A percentile compares a stretch with the other conserved stretches of the same genome.
Evolutionary conservation across 2,329 filamentous ascomycete species (phyloP).

Genomic region (Chalaropsis thielavioides): DNA sequence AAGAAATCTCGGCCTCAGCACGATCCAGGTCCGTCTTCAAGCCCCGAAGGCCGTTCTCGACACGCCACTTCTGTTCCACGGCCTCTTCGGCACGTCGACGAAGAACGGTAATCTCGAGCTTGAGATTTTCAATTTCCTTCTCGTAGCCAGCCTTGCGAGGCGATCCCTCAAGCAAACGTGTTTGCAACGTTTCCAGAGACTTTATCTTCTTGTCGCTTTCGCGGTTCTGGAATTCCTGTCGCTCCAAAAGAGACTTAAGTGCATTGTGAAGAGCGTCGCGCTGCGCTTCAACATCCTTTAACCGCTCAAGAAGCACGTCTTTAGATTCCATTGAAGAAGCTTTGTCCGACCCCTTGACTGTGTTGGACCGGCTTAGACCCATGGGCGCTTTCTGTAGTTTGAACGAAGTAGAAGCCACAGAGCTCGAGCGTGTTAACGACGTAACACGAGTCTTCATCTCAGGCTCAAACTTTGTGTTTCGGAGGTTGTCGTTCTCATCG

Average conservation of each 20-base stretch:
- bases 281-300: conserved; percentile 89
- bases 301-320: conserved; percentile 58
- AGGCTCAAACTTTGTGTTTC: conserved; percentile 27
- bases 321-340: conserved; percentile 36
- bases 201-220: conserved; percentile 72
- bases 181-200: conserved; percentile 62
- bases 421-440: conserved; percentile 20
- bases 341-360: conserved; percentile 31
- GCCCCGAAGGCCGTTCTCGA: conserved; percentile 75
- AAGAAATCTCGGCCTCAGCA: conserved; percentile 79
- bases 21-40: conserved; percentile 95
- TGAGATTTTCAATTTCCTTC: conserved; percentile 62
- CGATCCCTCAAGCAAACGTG: conserved; percentile 52
- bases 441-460: conserved; percentile 18
- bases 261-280: conserved; percentile 82
- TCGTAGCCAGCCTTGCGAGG: conserved; percentile 69
- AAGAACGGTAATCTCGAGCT: conserved; percentile 71
- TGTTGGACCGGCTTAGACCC: conserved; percentile 44
- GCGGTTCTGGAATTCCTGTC: conserved; percentile 71
- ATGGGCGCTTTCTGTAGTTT: conserved; percentile 21
- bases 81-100: conserved; percentile 84
- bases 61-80: conserved; percentile 89
- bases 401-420: conserved; percentile 25
- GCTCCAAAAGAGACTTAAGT: conserved; percentile 68
- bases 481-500: conserved; percentile 48